A percentile compares a stretch with the other conserved stretches of the same genome.
Evolutionary conservation across 108 stramenopile species (phyloP).

Genomic region (Aureococcus anophagefferens): DNA sequence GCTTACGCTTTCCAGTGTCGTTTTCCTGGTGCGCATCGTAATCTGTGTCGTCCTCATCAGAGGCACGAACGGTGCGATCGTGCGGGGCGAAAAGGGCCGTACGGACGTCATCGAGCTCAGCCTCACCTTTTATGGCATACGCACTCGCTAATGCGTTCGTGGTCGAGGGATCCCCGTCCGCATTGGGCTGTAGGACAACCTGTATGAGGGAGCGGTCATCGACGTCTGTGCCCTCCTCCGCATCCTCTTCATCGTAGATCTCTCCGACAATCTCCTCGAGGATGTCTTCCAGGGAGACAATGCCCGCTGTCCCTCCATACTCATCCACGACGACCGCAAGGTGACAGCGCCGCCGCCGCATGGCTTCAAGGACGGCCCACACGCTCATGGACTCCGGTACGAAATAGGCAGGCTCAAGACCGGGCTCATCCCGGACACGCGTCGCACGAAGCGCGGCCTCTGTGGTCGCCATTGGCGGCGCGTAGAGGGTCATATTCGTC

Average conservation of each 20-base stretch:
- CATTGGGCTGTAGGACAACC: slow-evolving; percentile 62
- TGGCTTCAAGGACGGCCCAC: too few relatives aligned
- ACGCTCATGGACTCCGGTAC: neutral
- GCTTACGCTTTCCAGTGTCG: slow-evolving; percentile 71
- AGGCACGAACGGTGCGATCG: too few relatives aligned
- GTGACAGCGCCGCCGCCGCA: slow-evolving; percentile 80
- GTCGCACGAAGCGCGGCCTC: slow-evolving; percentile 9
- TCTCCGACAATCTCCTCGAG: slow-evolving; percentile 79
- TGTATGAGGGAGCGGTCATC: slow-evolving; percentile 72
- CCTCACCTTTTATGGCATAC: slow-evolving; percentile 81
- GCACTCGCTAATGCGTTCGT: too few relatives aligned
- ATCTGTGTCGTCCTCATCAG: too few relatives aligned
- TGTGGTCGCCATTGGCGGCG: too few relatives aligned
- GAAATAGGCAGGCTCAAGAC: too few relatives aligned
- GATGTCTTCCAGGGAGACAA: slow-evolving; percentile 89
- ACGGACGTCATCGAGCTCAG: slow-evolving; percentile 82
- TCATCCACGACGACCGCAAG: slow-evolving; percentile 97
- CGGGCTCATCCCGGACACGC: too few relatives aligned
- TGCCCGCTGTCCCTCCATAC: slow-evolving; percentile 91
- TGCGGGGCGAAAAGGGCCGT: slow-evolving; percentile 57
- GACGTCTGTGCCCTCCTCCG: slow-evolving; percentile 75
- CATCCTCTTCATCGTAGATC: slow-evolving; percentile 72
- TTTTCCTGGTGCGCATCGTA: too few relatives aligned
- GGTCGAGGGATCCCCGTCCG: neutral
- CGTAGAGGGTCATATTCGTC: too few relatives aligned